Evolutionary conservation across 441 rosid species (phyloP).

Genomic region (Jatropha podagrica): DNA sequence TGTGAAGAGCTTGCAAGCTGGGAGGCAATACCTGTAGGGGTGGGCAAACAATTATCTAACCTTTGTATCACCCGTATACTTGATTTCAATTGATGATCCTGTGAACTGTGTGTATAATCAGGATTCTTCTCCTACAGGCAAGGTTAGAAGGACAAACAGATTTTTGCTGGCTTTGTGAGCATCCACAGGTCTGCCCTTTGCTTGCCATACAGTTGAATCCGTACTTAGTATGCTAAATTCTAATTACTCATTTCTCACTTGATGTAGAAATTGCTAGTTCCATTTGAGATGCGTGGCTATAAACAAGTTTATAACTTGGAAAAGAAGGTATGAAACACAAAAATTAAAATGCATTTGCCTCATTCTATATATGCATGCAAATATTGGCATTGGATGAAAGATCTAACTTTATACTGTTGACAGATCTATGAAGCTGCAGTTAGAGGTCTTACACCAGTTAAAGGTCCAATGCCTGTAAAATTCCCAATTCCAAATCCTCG

Average conservation of each 20-base stretch:
- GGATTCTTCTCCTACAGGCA: slow-evolving; percentile 43
- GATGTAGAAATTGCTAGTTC: slow-evolving; percentile 68
- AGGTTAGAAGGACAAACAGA: slow-evolving; percentile 85
- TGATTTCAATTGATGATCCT: neutral
- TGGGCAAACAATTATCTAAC: slow-evolving; percentile 26
- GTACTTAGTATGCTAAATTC: neutral
- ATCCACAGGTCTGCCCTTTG: slow-evolving; percentile 61
- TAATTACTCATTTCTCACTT: neutral
- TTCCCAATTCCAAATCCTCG: slow-evolving; percentile 66
- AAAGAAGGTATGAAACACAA: slow-evolving; percentile 55
- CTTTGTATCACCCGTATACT: slow-evolving; percentile 5
- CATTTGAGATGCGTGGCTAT: slow-evolving; percentile 89
- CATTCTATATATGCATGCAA: neutral
- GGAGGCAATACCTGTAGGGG: slow-evolving; percentile 80
- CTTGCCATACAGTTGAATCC: neutral
- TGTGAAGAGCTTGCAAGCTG: slow-evolving; percentile 70
- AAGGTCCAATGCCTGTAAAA: slow-evolving; percentile 54
- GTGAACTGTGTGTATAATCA: slow-evolving; percentile 13
- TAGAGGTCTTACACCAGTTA: slow-evolving; percentile 61
- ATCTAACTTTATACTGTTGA: neutral
- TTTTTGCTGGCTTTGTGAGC: slow-evolving; percentile 93
- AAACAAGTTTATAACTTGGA: slow-evolving; percentile 88
- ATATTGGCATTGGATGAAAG: neutral
- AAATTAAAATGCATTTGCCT: neutral
- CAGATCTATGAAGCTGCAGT: slow-evolving; percentile 73